These are phyloP conservation scores for Oldenlandia corymbosa DNA, from an alignment of 257 asterid species.

Conservation along the genomic window DNA sequence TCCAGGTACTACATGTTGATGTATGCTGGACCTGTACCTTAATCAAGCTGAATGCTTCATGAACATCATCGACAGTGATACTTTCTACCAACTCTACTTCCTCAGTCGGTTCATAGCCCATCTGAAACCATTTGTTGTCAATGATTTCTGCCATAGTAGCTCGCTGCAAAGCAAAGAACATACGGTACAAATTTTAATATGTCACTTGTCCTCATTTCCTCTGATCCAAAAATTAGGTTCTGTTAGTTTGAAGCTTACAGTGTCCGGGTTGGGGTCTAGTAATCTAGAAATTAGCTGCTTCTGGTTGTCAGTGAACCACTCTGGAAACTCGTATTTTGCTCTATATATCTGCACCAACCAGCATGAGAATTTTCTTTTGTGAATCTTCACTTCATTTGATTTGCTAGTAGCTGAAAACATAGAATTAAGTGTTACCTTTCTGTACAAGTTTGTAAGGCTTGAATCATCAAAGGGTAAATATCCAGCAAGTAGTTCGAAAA, in stretches of 20 bases:
- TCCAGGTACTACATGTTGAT: neutral
- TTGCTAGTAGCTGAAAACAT: neutral
- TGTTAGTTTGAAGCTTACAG: slow-evolving; percentile 12
- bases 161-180: slow-evolving; percentile 15
- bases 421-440: slow-evolving; percentile 13
- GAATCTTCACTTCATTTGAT: neutral
- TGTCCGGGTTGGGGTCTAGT: slow-evolving; percentile 22
- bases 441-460: slow-evolving; percentile 23
- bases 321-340: slow-evolving; percentile 24
- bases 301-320: slow-evolving; percentile 22
- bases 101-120: slow-evolving; percentile 15
- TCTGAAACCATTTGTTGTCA: slow-evolving; percentile 26
- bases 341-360: slow-evolving; percentile 18
- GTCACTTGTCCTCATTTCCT: neutral
- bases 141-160: slow-evolving; percentile 22
- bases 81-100: slow-evolving; percentile 12
- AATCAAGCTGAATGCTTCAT: slow-evolving; percentile 13
- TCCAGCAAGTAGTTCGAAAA: slow-evolving; percentile 28
- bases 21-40: slow-evolving; percentile 8
- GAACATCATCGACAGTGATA: slow-evolving; percentile 16
- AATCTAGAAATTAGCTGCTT: slow-evolving; percentile 24
- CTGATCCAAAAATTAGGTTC: neutral
- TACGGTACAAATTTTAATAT: no score
- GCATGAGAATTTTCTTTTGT: neutral
- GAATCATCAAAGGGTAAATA: slow-evolving; percentile 23